Evolutionary conservation across 306 rosid genomes (phyloP), one percentile per base, ranked within the genome.

Genomic region (Macrotyloma uniflorum): DNA sequence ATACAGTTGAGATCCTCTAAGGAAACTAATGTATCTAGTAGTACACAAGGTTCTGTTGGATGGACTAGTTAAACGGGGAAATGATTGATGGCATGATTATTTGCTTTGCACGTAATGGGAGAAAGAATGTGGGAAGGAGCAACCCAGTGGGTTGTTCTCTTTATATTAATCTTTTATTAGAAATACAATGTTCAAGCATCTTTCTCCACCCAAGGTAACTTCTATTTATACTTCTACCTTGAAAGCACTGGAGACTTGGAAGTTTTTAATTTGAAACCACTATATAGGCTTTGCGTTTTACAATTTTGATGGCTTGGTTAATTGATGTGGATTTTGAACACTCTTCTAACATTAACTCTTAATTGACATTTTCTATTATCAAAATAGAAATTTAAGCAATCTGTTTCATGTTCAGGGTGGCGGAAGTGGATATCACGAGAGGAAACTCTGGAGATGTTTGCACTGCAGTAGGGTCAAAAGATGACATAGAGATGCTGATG

Each of bases 401-500:
- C 12, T 65, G 77, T 80, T 89, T 75, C 30, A 57, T 80, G 72
- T 80, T 63, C 85, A 93, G 98, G 90, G 66, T 73, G 80, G 81
- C 85, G 75, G 79, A 81, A 71, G 70, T 32, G 68, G 89, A 74
- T 59, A 43, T 79, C 35, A 40, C 26, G 46, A 83, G 75, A 59
- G 85, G 80, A 57, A 75, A 67, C 55, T 30, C 74, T 58, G 63
- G 58, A 53, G 88, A 70, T 79, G 77, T 70, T 80, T 78, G 87
- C 47, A 28, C 80, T 67, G 74, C 79, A 70, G 74, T 62, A 57
- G 77, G 72, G 79, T 75, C 94, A 43, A 85, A 81, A 71, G 80
- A 87, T 69, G 91, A 87, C 28, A 83, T 77, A 78, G 90, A 88
- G 83, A 80, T 33, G 84, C 55, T 88, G 80, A 38, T 91, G 80